Base-by-base conservation (phyloP, 2,329 filamentous ascomycete genomes). In the Scytalidium sp. region DNA sequence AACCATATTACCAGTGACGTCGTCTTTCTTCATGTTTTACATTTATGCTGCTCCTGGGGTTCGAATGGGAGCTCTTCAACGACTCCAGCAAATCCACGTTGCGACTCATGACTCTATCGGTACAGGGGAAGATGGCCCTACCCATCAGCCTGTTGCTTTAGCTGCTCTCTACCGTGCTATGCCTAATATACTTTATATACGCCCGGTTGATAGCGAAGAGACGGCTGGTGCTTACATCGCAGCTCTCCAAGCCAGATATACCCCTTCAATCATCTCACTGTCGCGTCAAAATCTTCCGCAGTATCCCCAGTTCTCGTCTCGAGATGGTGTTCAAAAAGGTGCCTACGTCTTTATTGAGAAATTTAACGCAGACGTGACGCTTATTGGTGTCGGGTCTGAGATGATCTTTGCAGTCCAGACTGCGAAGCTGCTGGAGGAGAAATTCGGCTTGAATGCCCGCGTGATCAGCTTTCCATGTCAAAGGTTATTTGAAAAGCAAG, bases 11-110 rank as follows among this genome's bases (percentile, higher is more conserved):
- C 80, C 80, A 0, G 66, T 83, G 29, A 84, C 80, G 1, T 76
- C 76, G 0, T 74, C 72, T 3, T 84, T 84, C 66, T 83, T 83
- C 69, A 84, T 84, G 77, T 84, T 84, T 64, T 83, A 83, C 56
- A 65, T 78, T 8, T 36, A 36, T 6, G 32, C 32, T 9, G 32
- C 7, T n/a, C 8, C 32, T 7, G 32, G 32, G 3, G 73, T 83
- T 1, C 76, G 81, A 10, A 83, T 84, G 79, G 79, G 78, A 3
- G 80, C 79, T 2, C 68, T 82, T 2, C 74, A 79, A 45, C 63
- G 71, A 23, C 71, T 83, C 2, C 75, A 79, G 46, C 67, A 71
- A 27, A 81, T 84, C 46, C 80, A 84, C 59, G 70, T 76, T 29
- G 81, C 80, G 2, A 84, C 81, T 0, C 81, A 84, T 63, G 80